These are phyloP conservation scores for Emergomyces africanus DNA, from an alignment of 2,329 filamentous ascomycete genomes.

Conservation along the genomic window DNA sequence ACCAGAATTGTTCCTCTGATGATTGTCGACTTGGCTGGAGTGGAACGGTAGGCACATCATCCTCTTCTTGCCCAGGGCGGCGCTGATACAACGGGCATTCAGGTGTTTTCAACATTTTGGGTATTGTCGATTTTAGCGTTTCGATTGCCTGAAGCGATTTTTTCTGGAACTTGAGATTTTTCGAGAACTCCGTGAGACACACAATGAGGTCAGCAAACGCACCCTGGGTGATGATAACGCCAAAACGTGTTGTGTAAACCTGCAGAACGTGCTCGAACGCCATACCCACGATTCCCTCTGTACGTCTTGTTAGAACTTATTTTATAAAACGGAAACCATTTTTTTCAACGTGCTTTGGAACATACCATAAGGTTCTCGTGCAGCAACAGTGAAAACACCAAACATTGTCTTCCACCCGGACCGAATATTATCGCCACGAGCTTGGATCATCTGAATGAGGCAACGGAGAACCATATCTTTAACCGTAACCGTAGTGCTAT, in stretches of 20 bases:
- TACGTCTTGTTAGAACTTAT: background rate
- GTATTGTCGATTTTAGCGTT: constrained; percentile 81
- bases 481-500: constrained; percentile 79
- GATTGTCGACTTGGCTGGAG: constrained; percentile 66
- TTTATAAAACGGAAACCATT: background rate
- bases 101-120: constrained; percentile 87
- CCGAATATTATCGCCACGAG: constrained; percentile 87
- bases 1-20: constrained; percentile 96
- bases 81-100: constrained; percentile 80
- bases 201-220: constrained; percentile 95
- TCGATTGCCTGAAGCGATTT: constrained; percentile 96
- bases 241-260: constrained; percentile 90
- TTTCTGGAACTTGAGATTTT: constrained; percentile 97
- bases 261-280: constrained; percentile 95
- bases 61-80: constrained; percentile 31
- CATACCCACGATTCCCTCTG: constrained; percentile 87
- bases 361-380: constrained; percentile 68
- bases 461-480: constrained; percentile 97
- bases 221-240: constrained; percentile 89
- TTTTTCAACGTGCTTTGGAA: constrained; percentile 1
- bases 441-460: constrained; percentile 98
- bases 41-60: constrained; percentile 15
- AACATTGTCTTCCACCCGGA: constrained; percentile 99
- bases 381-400: constrained; percentile 92
- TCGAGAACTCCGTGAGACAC: constrained; percentile 95